Evolutionary conservation across 805 yeast genomes (phyloP).

Genomic region (Nakazawaea laoshanensis): DNA sequence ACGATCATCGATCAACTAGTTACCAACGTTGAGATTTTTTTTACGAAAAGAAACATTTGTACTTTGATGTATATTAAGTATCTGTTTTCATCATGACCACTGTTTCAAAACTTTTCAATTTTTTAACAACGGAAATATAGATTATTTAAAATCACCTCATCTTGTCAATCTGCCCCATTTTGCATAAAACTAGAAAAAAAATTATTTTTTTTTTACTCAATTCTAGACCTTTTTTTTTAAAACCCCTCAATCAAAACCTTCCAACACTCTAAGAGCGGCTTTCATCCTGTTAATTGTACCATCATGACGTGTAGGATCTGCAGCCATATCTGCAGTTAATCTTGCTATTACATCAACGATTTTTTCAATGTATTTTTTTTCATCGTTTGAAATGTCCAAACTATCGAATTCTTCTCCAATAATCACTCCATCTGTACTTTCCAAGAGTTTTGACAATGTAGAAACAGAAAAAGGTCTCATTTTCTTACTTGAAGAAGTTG

Average conservation of each 20-base stretch:
- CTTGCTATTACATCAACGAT: conserved; percentile 79
- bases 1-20: too few species aligned
- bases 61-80: too few species aligned
- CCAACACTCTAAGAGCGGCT: conserved; percentile 77
- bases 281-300: conserved; percentile 76
- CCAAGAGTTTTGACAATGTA: conserved; percentile 41
- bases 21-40: too few species aligned
- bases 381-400: conserved; percentile 65
- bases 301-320: conserved; percentile 72
- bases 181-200: too few species aligned
- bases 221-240: too few species aligned
- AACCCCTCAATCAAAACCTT: conserved; percentile 55
- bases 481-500: conserved; percentile 14
- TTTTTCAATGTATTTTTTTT: conserved; percentile 73
- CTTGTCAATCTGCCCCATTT: too few species aligned
- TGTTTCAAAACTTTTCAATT: too few species aligned
- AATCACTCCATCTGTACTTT: conserved; percentile 52
- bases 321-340: conserved; percentile 83
- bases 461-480: conserved; percentile 26
- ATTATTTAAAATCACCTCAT: too few species aligned
- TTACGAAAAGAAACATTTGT: too few species aligned
- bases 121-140: too few species aligned
- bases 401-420: conserved; percentile 67
- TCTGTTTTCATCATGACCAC: too few species aligned
- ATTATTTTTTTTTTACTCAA: too few species aligned